A percentile compares a stretch with the other conserved stretches of the same genome.
phyloP scores from a whole-genome alignment of 495 filamentous ascomycete species.

The Penicillium alfredii region DNA sequence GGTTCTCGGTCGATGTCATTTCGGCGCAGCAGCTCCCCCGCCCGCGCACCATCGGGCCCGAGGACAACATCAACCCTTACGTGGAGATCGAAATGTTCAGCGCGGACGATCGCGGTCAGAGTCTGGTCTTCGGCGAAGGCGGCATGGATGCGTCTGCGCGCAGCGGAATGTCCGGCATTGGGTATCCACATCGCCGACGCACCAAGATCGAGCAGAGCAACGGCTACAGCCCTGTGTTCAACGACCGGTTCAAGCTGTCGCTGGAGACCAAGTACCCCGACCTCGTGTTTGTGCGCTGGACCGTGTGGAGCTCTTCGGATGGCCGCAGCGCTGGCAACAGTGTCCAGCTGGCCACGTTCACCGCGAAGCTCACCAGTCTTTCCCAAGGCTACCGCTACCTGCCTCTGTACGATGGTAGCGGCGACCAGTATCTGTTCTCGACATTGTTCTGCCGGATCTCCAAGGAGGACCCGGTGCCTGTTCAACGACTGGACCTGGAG shows the following conservation, averaged over 20 bases:
- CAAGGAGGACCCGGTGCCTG: constrained; percentile 51
- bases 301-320: constrained; percentile 75
- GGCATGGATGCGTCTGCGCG: constrained; percentile 65
- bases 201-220: constrained; percentile 77
- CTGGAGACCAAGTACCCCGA: constrained; percentile 87
- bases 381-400: constrained; percentile 95
- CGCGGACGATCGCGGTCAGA: constrained; percentile 79
- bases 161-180: constrained; percentile 63
- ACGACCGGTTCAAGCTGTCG: constrained; percentile 65
- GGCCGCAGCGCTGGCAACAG: constrained; percentile 57
- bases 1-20: constrained; percentile 79
- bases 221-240: constrained; percentile 85
- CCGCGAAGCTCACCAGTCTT: constrained; percentile 81
- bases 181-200: constrained; percentile 67
- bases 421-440: constrained; percentile 90
- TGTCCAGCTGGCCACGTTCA: constrained; percentile 76
- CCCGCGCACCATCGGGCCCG: constrained; percentile 60
- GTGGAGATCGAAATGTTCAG: constrained; percentile 91
- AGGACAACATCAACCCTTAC: constrained; percentile 81
- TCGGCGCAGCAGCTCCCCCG: constrained; percentile 92
- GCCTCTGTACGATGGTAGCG: constrained; percentile 82
- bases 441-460: constrained; percentile 85
- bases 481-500: constrained; percentile 41
- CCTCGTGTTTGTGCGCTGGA: constrained; percentile 88
- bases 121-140: constrained; percentile 56